Evolutionary conservation across 2,329 filamentous ascomycete genomes (phyloP), one percentile per base, ranked within the genome.

Genomic region (Aureobasidium musti): DNA sequence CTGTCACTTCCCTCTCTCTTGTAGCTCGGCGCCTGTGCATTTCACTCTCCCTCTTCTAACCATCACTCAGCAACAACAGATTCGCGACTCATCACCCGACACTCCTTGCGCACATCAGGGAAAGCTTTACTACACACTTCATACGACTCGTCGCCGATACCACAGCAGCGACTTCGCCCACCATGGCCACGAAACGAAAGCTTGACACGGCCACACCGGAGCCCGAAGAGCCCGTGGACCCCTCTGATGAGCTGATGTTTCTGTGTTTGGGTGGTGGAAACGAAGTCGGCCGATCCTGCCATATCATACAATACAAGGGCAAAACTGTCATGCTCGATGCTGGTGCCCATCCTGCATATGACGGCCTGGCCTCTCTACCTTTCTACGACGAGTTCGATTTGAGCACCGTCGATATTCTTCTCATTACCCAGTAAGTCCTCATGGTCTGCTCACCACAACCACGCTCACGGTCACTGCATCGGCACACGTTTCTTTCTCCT

Each of bases 271-370:
- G 95, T 69, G 95, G 95, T 69, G 95, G 95, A 72, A 98, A 97
- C 78, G 95, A 99, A 80, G 95, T 99, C 69, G 95, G 95, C 64
- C 86, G 95, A 71, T 98, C 95, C 71, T 98, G 95, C 78, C 95
- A 99, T 77, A 97, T 99, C 73, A 88, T 99, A 68, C 92, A 98
- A 75, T 99, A 99, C 85, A 99, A 98, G 80, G 95, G 95, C 69
- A 99, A 99, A 80, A 98, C 94, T 6, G 92, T 99, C 72, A 99
- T 99, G 95, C 91, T 99, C 72, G 95, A 99, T 81, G 95, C 95
- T 60, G 95, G 95, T 60, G 94, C 97, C 81, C 95, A 99, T 78
- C 93, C 95, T 60, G 95, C 92, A 10, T 97, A 97, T 78, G 93
- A 98, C 74, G 95, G 95, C 43, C 88, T 98, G 68, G 91, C 93